Evolutionary conservation across 148 eudicot species (phyloP).

Genomic region (Dysphania ambrosioides): DNA sequence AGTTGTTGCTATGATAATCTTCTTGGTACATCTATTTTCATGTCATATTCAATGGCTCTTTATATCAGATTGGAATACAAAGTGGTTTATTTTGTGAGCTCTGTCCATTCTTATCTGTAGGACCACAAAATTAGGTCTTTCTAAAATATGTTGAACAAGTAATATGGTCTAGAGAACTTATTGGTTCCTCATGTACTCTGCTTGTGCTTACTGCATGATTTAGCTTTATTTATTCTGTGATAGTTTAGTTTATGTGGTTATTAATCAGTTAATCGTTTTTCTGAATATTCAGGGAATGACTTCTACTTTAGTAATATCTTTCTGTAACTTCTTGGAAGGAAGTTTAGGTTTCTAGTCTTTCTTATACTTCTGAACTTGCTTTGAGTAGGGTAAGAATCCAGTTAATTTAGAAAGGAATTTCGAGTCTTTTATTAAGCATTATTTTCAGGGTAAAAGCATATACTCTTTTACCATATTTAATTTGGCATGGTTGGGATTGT

Average conservation of each 20-base stretch:
- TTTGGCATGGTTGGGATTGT: neutral
- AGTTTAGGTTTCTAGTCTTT: neutral
- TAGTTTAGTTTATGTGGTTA: neutral
- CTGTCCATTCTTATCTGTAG: neutral
- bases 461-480: neutral
- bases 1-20: slow-evolving; percentile 24
- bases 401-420: neutral
- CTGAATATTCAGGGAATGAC: neutral
- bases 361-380: neutral
- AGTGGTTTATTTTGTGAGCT: slow-evolving; percentile 1
- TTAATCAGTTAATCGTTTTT: too few relatives aligned
- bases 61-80: neutral
- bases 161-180: neutral
- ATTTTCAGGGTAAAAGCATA: neutral
- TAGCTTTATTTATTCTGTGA: neutral
- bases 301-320: neutral
- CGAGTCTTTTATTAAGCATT: neutral
- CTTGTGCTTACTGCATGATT: neutral
- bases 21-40: neutral
- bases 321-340: neutral
- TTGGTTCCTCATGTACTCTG: neutral
- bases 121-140: neutral
- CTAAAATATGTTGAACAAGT: neutral
- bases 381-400: neutral
- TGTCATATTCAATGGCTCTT: neutral